phyloP scores from a whole-genome alignment of 2,329 filamentous ascomycete genomes.

The Amesomyces nigricolor region DNA sequence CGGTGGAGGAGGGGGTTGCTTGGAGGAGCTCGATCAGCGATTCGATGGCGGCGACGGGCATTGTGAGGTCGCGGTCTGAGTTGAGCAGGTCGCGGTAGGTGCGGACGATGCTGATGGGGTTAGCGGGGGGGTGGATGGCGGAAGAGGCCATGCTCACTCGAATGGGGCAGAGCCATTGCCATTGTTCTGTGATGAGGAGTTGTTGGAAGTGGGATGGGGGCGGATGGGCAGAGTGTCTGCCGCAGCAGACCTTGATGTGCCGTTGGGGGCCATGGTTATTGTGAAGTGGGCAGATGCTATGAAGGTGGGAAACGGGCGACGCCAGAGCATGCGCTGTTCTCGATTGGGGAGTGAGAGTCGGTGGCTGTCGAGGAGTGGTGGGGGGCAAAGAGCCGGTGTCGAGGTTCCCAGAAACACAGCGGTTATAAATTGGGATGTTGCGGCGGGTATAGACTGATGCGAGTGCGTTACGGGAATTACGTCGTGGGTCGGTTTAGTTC shows the following conservation, averaged over 20 bases:
- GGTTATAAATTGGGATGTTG: too few species aligned
- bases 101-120: constrained; percentile 45
- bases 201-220: background rate
- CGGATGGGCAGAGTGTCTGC: constrained; percentile 10
- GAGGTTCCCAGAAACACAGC: too few species aligned
- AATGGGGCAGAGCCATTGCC: constrained; percentile 26
- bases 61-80: constrained; percentile 78
- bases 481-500: background rate
- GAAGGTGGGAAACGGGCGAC: constrained; percentile 21
- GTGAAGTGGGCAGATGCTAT: constrained; percentile 12
- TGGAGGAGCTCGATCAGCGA: constrained; percentile 75
- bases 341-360: background rate
- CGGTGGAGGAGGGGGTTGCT: constrained; percentile 73
- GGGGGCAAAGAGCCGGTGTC: background rate
- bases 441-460: too few species aligned
- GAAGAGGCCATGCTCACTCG: constrained; percentile 28
- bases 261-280: constrained; percentile 21
- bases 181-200: constrained; percentile 11
- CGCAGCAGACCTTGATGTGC: constrained; percentile 8
- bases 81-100: constrained; percentile 50
- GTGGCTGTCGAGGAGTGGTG: background rate
- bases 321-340: constrained; percentile 20
- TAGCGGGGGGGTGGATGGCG: background rate
- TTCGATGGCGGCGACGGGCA: constrained; percentile 70
- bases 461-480: too few species aligned